These are phyloP conservation scores for Sarocladiaceae sp. DNA, from an alignment of 2,329 filamentous ascomycete genomes.

Conservation along the genomic window DNA sequence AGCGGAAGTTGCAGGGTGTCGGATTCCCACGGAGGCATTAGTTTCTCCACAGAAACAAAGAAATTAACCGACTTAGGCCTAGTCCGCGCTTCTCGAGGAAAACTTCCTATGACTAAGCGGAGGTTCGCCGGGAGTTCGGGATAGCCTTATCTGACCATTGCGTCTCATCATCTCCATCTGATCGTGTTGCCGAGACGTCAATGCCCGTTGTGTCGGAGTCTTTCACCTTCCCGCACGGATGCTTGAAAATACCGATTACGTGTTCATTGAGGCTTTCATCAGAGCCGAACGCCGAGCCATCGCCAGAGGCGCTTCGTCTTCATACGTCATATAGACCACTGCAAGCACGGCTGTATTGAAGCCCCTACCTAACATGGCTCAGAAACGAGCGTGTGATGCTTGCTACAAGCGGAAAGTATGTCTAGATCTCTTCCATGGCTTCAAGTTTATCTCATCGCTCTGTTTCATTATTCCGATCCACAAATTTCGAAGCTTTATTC, in stretches of 20 bases:
- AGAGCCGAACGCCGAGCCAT: no score
- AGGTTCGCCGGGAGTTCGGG: background rate
- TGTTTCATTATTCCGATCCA: background rate
- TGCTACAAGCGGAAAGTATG: constrained; percentile 11
- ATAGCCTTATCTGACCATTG: background rate
- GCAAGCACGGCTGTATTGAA: background rate
- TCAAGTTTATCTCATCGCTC: background rate
- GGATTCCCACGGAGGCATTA: background rate
- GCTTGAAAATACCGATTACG: background rate
- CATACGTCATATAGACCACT: background rate
- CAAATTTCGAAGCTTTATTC: background rate
- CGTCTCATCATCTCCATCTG: background rate
- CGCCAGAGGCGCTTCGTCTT: no score
- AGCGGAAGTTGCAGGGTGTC: background rate
- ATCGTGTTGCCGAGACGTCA: background rate
- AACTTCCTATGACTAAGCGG: background rate
- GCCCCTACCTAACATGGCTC: background rate
- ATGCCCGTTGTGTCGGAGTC: background rate
- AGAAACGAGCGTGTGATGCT: constrained; percentile 9
- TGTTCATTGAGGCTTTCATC: background rate
- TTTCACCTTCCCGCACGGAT: background rate
- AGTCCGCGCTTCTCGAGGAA: background rate
- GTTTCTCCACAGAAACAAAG: background rate
- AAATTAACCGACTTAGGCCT: background rate
- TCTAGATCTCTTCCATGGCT: background rate